phyloP scores from a whole-genome alignment of 495 filamentous ascomycete genomes.

The Podospora appendiculata region DNA sequence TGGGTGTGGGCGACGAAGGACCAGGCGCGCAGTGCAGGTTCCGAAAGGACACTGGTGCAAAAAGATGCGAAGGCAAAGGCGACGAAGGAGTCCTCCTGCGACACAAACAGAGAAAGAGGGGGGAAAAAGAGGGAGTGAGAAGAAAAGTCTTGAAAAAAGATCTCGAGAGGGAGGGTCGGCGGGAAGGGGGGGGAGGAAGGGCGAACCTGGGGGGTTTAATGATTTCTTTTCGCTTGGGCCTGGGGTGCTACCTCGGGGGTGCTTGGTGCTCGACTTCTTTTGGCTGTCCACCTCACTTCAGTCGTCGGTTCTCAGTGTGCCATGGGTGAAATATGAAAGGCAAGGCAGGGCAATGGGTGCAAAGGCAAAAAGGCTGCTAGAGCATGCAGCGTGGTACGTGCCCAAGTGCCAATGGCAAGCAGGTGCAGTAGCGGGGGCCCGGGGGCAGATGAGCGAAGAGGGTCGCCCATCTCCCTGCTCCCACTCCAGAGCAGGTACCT shows the following conservation, averaged over 20 bases:
- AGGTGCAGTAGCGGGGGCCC: slow-evolving; percentile 12
- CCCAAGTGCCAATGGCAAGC: slow-evolving; percentile 18
- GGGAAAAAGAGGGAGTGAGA: slow-evolving; percentile 20
- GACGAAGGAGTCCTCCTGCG: slow-evolving; percentile 18
- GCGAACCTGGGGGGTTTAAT: slow-evolving; percentile 31
- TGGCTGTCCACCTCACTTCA: not conserved
- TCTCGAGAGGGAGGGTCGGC: slow-evolving; percentile 21
- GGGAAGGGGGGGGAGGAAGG: slow-evolving; percentile 18
- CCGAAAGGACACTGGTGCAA: slow-evolving; percentile 1
- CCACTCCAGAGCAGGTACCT: too few species aligned
- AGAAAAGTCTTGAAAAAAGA: slow-evolving; percentile 27
- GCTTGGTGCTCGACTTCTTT: not conserved
- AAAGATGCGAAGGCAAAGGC: slow-evolving; percentile 7
- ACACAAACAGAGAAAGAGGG: slow-evolving; percentile 20
- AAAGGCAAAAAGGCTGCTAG: not conserved
- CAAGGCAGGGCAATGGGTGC: slow-evolving; percentile 1
- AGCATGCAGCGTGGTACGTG: slow-evolving; percentile 7
- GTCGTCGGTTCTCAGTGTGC: too few species aligned
- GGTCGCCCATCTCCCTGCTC: not conserved
- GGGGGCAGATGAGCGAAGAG: slow-evolving; percentile 4
- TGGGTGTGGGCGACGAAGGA: not conserved
- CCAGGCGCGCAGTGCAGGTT: not conserved
- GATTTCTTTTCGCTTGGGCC: slow-evolving; percentile 19
- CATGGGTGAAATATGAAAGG: too few species aligned
- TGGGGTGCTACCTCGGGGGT: slow-evolving; percentile 6